Evolutionary conservation across 371 early-diverging fungal species (phyloP).

Genomic region (Syncephalastrum racemosum): DNA sequence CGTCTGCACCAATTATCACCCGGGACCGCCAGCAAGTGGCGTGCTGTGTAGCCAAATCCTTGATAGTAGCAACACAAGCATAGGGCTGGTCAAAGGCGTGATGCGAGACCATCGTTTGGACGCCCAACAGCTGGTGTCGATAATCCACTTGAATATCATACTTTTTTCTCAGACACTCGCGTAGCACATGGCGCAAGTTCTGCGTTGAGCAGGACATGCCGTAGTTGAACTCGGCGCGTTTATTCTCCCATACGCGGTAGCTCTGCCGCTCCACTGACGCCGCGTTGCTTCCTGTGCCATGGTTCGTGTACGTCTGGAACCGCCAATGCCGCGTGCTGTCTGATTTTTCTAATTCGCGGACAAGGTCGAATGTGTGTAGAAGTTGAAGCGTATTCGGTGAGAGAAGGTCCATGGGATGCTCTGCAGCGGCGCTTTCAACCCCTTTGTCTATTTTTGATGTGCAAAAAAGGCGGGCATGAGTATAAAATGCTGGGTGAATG

Average conservation of each 20-base stretch:
- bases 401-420: slow-evolving; percentile 23
- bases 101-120: slow-evolving; percentile 20
- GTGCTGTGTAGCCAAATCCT: slow-evolving; percentile 21
- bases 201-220: slow-evolving; percentile 23
- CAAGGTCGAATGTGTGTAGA: slow-evolving; percentile 26
- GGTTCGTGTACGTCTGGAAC: slow-evolving; percentile 25
- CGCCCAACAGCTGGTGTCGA: slow-evolving; percentile 28
- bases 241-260: slow-evolving; percentile 35
- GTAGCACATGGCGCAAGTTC: slow-evolving; percentile 15
- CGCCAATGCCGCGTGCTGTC: slow-evolving; percentile 31
- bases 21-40: slow-evolving; percentile 24
- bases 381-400: slow-evolving; percentile 39
- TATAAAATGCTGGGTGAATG: too few species aligned
- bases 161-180: slow-evolving; percentile 16
- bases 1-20: slow-evolving; percentile 37
- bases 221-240: slow-evolving; percentile 26
- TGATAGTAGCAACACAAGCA: slow-evolving; percentile 16
- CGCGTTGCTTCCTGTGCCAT: slow-evolving; percentile 18
- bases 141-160: slow-evolving; percentile 22
- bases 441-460: slow-evolving; percentile 8
- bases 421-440: slow-evolving; percentile 11
- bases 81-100: too few species aligned
- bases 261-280: slow-evolving; percentile 17
- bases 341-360: slow-evolving; percentile 16
- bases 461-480: too few species aligned